These are phyloP conservation scores for Sistotremastrum suecicum DNA, from an alignment of 768 basidiomycete genomes.

Conservation along the genomic window DNA sequence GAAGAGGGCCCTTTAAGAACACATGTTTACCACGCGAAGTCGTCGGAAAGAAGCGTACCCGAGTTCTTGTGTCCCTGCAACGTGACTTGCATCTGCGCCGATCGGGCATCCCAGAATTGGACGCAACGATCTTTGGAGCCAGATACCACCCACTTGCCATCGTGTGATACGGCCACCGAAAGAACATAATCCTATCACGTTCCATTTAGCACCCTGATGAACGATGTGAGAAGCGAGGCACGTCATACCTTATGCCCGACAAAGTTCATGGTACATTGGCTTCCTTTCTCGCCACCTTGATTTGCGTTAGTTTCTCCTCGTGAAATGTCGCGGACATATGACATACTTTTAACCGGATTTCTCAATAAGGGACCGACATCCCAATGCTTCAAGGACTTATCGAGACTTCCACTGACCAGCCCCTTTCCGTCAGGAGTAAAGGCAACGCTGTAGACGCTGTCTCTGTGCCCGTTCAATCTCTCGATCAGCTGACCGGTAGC, in stretches of 20 bases:
- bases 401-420: conserved; percentile 81
- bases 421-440: conserved; percentile 87
- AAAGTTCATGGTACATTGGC: conserved; percentile 68
- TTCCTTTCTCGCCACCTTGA: conserved; percentile 33
- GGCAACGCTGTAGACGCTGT: conserved; percentile 77
- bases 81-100: conserved; percentile 79
- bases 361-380: conserved; percentile 37
- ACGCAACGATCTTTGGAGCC: conserved; percentile 95
- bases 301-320: background rate
- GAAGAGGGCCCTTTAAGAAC: no score
- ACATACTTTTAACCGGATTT: background rate
- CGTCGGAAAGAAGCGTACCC: conserved; percentile 11
- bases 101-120: conserved; percentile 80
- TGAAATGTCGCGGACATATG: background rate
- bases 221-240: background rate
- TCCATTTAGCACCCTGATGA: background rate
- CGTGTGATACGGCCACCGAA: conserved; percentile 71
- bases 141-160: conserved; percentile 90
- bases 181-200: conserved; percentile 49
- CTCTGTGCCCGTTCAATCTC: conserved; percentile 61
- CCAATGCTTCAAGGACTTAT: conserved; percentile 83
- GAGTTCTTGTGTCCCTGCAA: conserved; percentile 63
- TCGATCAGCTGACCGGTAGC: conserved; percentile 62
- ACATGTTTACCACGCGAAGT: no score
- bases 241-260: conserved; percentile 68